Base-by-base conservation (phyloP, 2,329 filamentous ascomycete species). In the Ceratocystis albifundus region DNA sequence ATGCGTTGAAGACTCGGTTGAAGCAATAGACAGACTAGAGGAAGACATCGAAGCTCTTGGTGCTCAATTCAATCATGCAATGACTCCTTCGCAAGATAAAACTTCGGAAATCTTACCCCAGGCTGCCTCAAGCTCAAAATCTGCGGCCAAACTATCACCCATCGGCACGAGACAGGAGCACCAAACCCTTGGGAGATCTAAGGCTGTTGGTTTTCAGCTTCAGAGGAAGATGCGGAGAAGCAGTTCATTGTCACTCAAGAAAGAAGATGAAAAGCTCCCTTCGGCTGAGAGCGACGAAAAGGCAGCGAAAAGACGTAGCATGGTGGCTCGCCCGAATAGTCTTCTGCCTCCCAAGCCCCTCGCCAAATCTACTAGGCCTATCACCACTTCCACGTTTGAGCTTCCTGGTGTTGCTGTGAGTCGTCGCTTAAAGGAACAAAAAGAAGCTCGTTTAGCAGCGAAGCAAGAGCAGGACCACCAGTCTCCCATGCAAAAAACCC, bases 1-100 rank as follows among this genome's bases (percentile, higher is more conserved):
- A 30, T 80, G 82, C 20, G 86, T 87, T 62, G 84, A 87, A 71
- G 84, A 86, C 71, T 86, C 84, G 1, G 75, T 87, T 7, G 84
- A 85, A 71, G 83, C 83, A 69, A 76, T 87, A 22, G 84, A 87
- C 71, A 77, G 78, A 68, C 76, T 87, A 17, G 83, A 87, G 69
- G 84, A 87, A 41, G 78, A 85, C 62, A 76, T 86, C 8, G 84
- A 87, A 69, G 81, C 78, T 1, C 75, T 84, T 44, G 71, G 76
- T 62, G 65, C 45, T 45, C 67, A 66, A 17, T 65, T 66, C 28
- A 57, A 62, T 22, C 2, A 74, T 78, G 68, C 61, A 6, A 65
- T 64, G 53, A 65, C 62, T 22, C 53, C 67, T 22, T 12, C 62
- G 17, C 44, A 50, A n/a, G 62, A 63, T 10, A n/a, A 48, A 15